phyloP scores from a whole-genome alignment of 345 rosid species.

The Salix caprea region DNA sequence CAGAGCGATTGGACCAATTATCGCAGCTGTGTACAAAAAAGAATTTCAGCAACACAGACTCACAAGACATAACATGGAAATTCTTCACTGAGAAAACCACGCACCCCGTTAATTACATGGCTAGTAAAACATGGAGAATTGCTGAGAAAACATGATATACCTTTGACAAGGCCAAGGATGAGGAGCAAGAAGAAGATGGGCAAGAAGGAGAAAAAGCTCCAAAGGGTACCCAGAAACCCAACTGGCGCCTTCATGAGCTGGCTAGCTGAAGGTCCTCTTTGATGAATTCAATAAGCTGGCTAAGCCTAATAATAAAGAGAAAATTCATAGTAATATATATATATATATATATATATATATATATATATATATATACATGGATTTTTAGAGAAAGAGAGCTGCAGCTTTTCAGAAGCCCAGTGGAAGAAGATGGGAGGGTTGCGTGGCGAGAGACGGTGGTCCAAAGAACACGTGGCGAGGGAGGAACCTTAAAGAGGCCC shows the following conservation, averaged over 20 bases:
- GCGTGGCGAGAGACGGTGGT: constrained; percentile 23
- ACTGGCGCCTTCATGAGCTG: constrained; percentile 54
- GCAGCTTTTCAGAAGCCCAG: background rate
- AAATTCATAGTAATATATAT: too few species aligned
- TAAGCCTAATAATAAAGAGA: too few species aligned
- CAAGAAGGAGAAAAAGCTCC: constrained; percentile 67
- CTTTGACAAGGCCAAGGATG: constrained; percentile 59
- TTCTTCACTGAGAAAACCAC: too few species aligned
- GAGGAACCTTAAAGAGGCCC: background rate
- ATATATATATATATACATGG: too few species aligned
- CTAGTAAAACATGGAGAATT: background rate
- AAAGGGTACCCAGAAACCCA: constrained; percentile 53
- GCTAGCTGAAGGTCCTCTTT: too few species aligned
- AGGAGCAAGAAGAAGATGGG: constrained; percentile 65
- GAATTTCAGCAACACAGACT: background rate
- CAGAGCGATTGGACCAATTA: constrained; percentile 51
- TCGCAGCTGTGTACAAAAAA: constrained; percentile 31
- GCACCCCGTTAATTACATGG: too few species aligned
- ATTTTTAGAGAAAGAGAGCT: too few species aligned
- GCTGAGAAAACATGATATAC: constrained; percentile 7
- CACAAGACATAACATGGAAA: too few species aligned
- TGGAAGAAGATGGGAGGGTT: background rate
- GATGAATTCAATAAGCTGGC: too few species aligned
- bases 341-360: too few species aligned
- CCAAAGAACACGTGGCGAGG: constrained; percentile 17